Conservation (phyloP, 345 rosid genomes). For the Triadica sebifera region DNA sequence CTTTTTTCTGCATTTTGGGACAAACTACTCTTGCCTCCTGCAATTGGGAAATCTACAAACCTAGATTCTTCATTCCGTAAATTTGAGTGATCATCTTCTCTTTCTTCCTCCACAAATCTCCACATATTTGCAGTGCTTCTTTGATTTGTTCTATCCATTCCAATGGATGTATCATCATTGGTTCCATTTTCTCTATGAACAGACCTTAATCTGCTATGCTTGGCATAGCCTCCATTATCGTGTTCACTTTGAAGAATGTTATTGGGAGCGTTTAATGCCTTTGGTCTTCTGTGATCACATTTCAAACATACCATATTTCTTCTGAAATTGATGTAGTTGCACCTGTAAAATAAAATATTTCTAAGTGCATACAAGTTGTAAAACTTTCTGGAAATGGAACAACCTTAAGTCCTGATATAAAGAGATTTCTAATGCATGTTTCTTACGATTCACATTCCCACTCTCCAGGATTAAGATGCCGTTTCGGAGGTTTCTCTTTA, state of each 20-base stretch:
- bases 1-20: slow-evolving; percentile 39
- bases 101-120: slow-evolving; percentile 54
- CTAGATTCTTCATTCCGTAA: slow-evolving; percentile 26
- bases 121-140: slow-evolving; percentile 31
- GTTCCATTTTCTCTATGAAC: background rate
- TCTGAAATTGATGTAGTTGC: slow-evolving; percentile 82
- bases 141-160: slow-evolving; percentile 13
- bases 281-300: slow-evolving; percentile 72
- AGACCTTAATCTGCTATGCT: background rate
- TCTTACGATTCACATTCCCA: slow-evolving; percentile 98
- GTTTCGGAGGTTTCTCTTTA: slow-evolving; percentile 68
- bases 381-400: background rate
- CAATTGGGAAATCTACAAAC: slow-evolving; percentile 51
- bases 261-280: slow-evolving; percentile 39
- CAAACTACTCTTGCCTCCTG: slow-evolving; percentile 54
- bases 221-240: slow-evolving; percentile 8
- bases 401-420: background rate
- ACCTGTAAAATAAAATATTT: slow-evolving; percentile 34
- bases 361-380: background rate
- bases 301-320: slow-evolving; percentile 77
- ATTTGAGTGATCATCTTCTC: slow-evolving; percentile 14
- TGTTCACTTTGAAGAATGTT: slow-evolving; percentile 13
- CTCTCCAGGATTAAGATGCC: slow-evolving; percentile 85
- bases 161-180: background rate
- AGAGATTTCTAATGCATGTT: background rate